Evolutionary conservation across 129 eudicot species (phyloP).

Genomic region (Scalesia atractyloides): DNA sequence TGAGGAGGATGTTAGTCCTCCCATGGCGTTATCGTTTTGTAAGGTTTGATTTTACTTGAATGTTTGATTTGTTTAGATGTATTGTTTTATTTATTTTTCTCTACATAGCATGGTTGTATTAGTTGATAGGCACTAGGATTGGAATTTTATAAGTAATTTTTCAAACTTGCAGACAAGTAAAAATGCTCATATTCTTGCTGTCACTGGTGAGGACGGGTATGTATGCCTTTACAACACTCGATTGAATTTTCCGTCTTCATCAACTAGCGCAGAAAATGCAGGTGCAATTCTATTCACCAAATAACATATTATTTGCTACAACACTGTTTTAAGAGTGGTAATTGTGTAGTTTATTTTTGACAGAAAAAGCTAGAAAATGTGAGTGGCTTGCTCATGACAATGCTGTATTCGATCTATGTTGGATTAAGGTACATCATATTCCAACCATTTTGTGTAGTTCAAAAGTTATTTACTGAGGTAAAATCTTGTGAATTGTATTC

Average conservation of each 20-base stretch:
- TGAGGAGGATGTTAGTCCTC: constrained; percentile 52
- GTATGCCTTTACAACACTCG: constrained; percentile 64
- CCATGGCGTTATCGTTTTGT: constrained; percentile 85
- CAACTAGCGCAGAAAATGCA: constrained; percentile 56
- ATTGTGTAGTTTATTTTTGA: not conserved
- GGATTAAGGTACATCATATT: constrained; percentile 67
- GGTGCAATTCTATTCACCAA: constrained; percentile 35
- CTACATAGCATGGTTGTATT: too few species aligned
- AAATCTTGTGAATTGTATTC: not conserved
- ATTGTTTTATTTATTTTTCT: not conserved
- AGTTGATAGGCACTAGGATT: too few species aligned
- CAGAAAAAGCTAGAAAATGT: constrained; percentile 67
- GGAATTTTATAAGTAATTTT: too few species aligned
- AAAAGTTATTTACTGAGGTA: not conserved
- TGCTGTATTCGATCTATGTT: constrained; percentile 78
- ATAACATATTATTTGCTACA: not conserved
- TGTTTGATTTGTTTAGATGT: not conserved
- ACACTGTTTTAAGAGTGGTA: not conserved
- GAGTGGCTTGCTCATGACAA: constrained; percentile 92
- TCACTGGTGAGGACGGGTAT: constrained; percentile 75
- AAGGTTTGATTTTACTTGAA: constrained; percentile 51
- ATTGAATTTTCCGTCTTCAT: constrained; percentile 36
- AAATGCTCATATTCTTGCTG: constrained; percentile 73
- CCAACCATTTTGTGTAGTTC: constrained; percentile 3
- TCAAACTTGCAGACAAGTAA: constrained; percentile 50